These are phyloP conservation scores for Rhododendron simsii DNA, from an alignment of 148 eudicot species.

Conservation along the genomic window DNA sequence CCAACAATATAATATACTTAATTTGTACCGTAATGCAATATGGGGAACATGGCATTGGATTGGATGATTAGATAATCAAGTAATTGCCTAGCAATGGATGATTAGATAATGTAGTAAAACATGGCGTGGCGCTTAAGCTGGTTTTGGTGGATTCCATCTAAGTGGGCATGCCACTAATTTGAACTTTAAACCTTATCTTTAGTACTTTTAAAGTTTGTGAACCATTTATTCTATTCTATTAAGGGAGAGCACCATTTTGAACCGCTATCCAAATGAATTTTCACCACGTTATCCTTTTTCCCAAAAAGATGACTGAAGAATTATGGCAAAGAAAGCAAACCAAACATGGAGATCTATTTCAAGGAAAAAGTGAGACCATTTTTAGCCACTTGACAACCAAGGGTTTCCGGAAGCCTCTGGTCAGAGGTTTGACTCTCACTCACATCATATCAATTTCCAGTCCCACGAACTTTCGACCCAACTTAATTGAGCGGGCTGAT, in stretches of 20 bases:
- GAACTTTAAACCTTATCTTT: not conserved
- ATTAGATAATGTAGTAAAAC: not conserved
- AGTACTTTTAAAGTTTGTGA: no score
- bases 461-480: not conserved
- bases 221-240: no score
- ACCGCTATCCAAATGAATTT: no score
- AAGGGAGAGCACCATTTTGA: no score
- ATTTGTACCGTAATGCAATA: not conserved
- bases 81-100: not conserved
- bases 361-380: no score
- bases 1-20: no score
- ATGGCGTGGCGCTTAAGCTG: not conserved
- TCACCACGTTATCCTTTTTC: no score
- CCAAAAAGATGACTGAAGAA: no score
- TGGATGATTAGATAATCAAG: not conserved
- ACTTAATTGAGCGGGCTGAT: not conserved
- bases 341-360: no score
- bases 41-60: not conserved
- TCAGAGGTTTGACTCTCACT: not conserved
- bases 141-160: not conserved
- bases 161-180: not conserved
- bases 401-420: not conserved
- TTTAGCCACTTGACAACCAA: not conserved
- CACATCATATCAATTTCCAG: not conserved
- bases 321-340: no score